phyloP scores from a whole-genome alignment of 176 grass and related monocot species.

The Carex scoparia region DNA sequence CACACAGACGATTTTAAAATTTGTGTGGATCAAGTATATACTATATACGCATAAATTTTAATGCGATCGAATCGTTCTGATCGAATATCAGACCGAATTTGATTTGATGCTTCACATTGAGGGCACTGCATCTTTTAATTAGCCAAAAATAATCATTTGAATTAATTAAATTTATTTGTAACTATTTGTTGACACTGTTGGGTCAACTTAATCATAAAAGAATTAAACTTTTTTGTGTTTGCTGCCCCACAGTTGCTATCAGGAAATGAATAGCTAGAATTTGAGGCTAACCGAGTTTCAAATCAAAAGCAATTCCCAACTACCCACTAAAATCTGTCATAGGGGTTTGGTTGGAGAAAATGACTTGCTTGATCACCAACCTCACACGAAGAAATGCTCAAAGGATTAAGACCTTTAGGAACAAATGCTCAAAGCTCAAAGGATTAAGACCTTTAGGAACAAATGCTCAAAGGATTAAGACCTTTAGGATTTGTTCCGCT shows the following conservation, averaged over 20 bases:
- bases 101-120: no score
- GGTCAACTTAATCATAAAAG: not conserved
- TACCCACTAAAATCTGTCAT: slow-evolving; percentile 10
- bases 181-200: not conserved
- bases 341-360: slow-evolving; percentile 23
- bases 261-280: not conserved
- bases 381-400: not conserved
- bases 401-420: no score
- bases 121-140: no score
- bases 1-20: no score
- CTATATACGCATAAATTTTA: no score
- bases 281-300: not conserved
- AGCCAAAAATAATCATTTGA: not conserved
- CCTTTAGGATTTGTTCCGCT: no score
- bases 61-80: no score
- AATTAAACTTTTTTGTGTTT: not conserved
- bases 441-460: no score
- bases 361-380: slow-evolving; percentile 2
- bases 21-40: no score
- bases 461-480: not conserved
- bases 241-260: not conserved
- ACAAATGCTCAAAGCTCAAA: no score
- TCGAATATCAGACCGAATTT: no score
- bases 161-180: not conserved
- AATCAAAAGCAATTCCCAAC: slow-evolving; percentile 17